Conservation (phyloP, 495 filamentous ascomycete genomes). For the Podospora australis region DNA sequence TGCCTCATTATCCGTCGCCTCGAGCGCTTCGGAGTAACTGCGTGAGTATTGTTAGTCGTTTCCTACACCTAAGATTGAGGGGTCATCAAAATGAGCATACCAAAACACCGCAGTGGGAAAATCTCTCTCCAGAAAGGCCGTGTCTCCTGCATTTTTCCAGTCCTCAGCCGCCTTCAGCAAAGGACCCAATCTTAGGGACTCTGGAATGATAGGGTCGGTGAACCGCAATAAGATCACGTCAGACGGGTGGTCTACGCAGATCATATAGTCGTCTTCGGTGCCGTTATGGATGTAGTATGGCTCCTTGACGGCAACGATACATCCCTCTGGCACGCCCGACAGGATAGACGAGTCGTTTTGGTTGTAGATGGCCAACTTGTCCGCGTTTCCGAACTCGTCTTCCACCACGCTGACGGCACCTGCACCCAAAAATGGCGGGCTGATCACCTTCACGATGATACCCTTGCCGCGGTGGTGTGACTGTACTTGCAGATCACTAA, state of each 20-base stretch:
- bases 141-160: constrained; percentile 29
- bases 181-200: constrained; percentile 20
- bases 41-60: background rate
- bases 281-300: constrained; percentile 43
- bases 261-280: constrained; percentile 31
- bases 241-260: constrained; percentile 50
- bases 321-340: constrained; percentile 24
- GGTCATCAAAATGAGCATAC: constrained; percentile 11
- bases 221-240: constrained; percentile 33
- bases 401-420: constrained; percentile 42
- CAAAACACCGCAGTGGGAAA: constrained; percentile 31
- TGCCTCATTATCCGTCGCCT: constrained; percentile 8
- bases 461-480: constrained; percentile 46
- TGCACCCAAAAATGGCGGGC: constrained; percentile 34
- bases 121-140: constrained; percentile 29
- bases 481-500: constrained; percentile 36
- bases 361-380: constrained; percentile 44
- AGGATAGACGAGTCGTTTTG: constrained; percentile 33
- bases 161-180: constrained; percentile 25
- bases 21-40: constrained; percentile 31
- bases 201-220: constrained; percentile 21
- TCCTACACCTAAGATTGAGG: background rate
- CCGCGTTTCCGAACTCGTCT: constrained; percentile 42
- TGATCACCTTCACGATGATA: constrained; percentile 38
- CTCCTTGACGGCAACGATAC: constrained; percentile 44